Conservation (phyloP, 2,329 filamentous ascomycete genomes). For the Xylariaceae sp. region DNA sequence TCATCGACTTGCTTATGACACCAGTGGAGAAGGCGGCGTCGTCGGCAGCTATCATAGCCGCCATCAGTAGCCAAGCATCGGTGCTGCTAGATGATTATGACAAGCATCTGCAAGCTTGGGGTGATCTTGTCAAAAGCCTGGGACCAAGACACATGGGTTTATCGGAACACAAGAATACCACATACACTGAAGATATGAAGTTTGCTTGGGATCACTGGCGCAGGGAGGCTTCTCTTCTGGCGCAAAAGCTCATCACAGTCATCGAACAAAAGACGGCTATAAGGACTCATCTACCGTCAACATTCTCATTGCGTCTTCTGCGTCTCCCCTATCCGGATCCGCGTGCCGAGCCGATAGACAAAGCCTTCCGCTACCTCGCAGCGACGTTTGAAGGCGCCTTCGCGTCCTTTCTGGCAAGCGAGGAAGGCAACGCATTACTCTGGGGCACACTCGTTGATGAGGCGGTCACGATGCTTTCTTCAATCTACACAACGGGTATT, state of each 20-base stretch:
- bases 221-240: neutral
- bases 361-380: neutral
- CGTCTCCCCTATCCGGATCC: conserved; percentile 12
- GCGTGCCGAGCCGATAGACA: neutral
- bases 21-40: conserved; percentile 4
- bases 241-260: conserved; percentile 4
- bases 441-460: conserved; percentile 7
- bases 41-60: neutral
- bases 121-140: conserved; percentile 2
- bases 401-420: conserved; percentile 1
- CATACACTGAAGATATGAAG: neutral
- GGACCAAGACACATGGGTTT: neutral
- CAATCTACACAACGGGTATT: neutral
- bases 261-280: conserved; percentile 2
- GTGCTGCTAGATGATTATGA: conserved; percentile 15
- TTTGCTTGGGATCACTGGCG: conserved; percentile 4
- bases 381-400: neutral
- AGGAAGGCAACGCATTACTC: conserved; percentile 10
- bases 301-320: conserved; percentile 10
- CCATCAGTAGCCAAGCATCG: conserved; percentile 7
- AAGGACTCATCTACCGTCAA: conserved; percentile 6
- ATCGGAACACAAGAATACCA: neutral
- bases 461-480: neutral
- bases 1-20: conserved; percentile 2
- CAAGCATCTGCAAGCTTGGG: conserved; percentile 3